Evolutionary conservation across 345 rosid genomes (phyloP), one percentile per base, ranked within the genome.

Genomic region (Citropsis articulata): DNA sequence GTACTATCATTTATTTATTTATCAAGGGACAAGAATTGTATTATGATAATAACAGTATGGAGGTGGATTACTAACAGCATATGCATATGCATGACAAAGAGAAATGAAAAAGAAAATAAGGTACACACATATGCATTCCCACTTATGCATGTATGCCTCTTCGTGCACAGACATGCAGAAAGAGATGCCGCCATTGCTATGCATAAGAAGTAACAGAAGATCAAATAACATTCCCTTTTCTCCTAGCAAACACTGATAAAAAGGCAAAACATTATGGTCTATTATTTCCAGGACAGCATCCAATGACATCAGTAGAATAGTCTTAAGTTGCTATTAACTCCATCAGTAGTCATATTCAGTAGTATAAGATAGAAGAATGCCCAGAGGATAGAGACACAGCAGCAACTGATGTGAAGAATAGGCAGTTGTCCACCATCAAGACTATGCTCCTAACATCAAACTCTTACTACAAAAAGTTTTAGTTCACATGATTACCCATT

Each of bases 401-500:
- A 71, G 31, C 50, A 62, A 10, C 28, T 35, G 78, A n/a, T 4
- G 1, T 65, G 63, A 65, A 4, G 50, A 64, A 42, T 56, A 56
- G 42, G 25, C 77, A 56, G 22, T 65, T 66, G 10, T 40, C 73
- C n/a, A n/a, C 19, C 55, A 19, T 21, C 42, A 78, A 24, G 27
- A 55, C 5, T 27, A 55, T 1, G 31, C 19, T 66, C 18, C 40
- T 33, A 65, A 59, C 59, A 77, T 70, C 56, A 22, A 59, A 55
- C 35, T 62, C 28, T 77, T 31, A 45, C 5, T 25, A 53, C 2
- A 80, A 31, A 28, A 78, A 66, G 50, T 14, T 38, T 16, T 33
- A 27, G 28, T 16, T 22, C 3, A 19, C 31, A 75, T 18, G 66
- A 14, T 75, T 93, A 94, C 98, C 99, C 99, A 1, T 74, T 80